phyloP scores from a whole-genome alignment of 2,329 filamentous ascomycete genomes.

The Aspergillus flavus region DNA sequence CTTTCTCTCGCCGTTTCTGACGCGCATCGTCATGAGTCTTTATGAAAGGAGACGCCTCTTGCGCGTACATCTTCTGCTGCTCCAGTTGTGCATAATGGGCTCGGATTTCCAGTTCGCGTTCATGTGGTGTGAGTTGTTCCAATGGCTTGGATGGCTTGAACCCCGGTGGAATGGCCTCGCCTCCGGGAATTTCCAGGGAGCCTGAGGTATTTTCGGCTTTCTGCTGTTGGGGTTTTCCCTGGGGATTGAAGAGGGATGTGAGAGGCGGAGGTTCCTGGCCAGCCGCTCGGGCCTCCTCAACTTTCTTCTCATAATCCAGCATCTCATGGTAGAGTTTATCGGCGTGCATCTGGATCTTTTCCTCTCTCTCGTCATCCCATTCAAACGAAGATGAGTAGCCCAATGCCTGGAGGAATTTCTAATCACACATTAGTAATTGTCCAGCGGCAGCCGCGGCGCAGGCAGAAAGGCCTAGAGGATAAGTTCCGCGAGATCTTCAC shows the following conservation, averaged over 20 bases:
- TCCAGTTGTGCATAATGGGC: conserved; percentile 41
- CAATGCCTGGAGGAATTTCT: conserved; percentile 87
- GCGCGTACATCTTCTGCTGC: conserved; percentile 39
- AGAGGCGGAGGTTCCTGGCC: conserved; percentile 46
- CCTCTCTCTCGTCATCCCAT: conserved; percentile 69
- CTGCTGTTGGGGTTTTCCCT: conserved; percentile 22
- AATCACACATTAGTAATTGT: conserved; percentile 10
- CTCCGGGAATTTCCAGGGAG: conserved; percentile 40
- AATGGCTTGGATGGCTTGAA: conserved; percentile 42
- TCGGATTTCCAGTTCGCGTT: conserved; percentile 48
- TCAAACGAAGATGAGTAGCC: conserved; percentile 77
- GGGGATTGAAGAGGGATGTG: conserved; percentile 48
- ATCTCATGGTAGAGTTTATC: conserved; percentile 88
- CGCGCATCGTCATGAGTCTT: conserved; percentile 41
- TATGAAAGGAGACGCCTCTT: conserved; percentile 40
- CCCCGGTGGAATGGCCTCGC: conserved; percentile 36
- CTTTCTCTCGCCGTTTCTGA: conserved; percentile 41
- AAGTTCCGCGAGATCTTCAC: conserved; percentile 26
- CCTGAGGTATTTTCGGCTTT: conserved; percentile 15
- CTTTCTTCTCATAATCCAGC: conserved; percentile 75
- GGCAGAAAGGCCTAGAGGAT: neutral
- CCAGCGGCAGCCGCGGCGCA: neutral
- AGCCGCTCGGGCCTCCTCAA: conserved; percentile 60
- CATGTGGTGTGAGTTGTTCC: conserved; percentile 48
- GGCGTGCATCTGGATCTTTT: conserved; percentile 93